Evolutionary conservation across 768 basidiomycete genomes (phyloP).

Genomic region (Xerocomellus amylosporus): DNA sequence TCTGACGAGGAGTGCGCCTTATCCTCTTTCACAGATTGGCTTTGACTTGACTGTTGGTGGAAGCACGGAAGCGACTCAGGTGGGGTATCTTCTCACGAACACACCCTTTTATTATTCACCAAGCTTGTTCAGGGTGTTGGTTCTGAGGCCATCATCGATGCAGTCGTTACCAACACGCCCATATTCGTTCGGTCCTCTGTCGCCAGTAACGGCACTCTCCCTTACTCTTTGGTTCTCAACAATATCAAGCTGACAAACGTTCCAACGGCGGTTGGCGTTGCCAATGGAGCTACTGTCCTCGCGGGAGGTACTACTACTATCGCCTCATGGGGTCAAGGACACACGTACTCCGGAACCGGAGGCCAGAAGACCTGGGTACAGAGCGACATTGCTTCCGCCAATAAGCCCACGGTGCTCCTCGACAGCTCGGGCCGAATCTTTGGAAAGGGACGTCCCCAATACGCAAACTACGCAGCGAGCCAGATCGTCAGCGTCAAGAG

Average conservation of each 20-base stretch:
- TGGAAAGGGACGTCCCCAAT: conserved; percentile 64
- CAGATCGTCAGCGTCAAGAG: conserved; percentile 70
- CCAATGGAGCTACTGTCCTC: conserved; percentile 33
- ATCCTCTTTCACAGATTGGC: conserved; percentile 33
- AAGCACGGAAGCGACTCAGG: conserved; percentile 30
- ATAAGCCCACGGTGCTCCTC: conserved; percentile 55
- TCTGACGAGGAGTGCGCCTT: background rate
- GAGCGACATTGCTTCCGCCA: conserved; percentile 40
- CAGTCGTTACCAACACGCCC: conserved; percentile 43
- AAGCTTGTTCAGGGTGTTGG: conserved; percentile 36
- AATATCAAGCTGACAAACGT: conserved; percentile 37
- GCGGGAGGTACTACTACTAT: conserved; percentile 35
- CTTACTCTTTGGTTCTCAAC: conserved; percentile 36
- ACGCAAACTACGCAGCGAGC: conserved; percentile 51
- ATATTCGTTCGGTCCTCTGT: conserved; percentile 41
- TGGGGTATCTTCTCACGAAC: conserved; percentile 5
- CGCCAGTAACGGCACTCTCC: conserved; percentile 26
- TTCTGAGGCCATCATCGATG: conserved; percentile 45
- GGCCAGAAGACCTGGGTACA: conserved; percentile 47
- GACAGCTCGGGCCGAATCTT: conserved; percentile 59
- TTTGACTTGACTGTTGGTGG: conserved; percentile 46
- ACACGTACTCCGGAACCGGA: conserved; percentile 57
- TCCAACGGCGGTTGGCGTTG: conserved; percentile 32
- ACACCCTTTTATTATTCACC: background rate
- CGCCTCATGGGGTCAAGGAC: conserved; percentile 71